These are phyloP conservation scores for Penicillium sp. DNA, from an alignment of 2,329 filamentous ascomycete genomes.

Conservation along the genomic window DNA sequence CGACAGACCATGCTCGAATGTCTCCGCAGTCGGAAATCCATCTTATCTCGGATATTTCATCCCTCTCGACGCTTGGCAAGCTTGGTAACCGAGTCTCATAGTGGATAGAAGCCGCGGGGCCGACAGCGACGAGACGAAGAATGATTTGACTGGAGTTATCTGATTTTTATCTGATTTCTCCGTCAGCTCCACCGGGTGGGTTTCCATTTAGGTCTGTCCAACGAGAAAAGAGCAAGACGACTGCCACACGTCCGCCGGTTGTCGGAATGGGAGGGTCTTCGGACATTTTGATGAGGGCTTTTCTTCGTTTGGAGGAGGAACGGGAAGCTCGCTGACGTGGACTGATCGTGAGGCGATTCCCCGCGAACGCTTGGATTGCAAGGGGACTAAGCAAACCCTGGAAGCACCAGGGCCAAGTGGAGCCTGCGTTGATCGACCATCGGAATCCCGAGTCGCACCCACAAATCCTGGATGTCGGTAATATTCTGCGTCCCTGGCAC, in stretches of 20 bases:
- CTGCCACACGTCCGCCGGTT: slow-evolving; percentile 2
- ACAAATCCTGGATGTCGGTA: slow-evolving; percentile 1
- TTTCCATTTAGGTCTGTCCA: slow-evolving; percentile 17
- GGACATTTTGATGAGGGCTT: not conserved
- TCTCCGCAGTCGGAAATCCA: slow-evolving; percentile 17
- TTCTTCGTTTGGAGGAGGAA: not conserved
- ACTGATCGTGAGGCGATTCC: slow-evolving; percentile 1
- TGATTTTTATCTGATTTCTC: slow-evolving; percentile 35
- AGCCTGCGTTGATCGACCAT: slow-evolving; percentile 2
- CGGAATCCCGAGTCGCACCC: slow-evolving; percentile 1
- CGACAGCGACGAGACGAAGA: slow-evolving; percentile 17
- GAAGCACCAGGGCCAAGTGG: slow-evolving; percentile 1
- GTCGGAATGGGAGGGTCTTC: slow-evolving; percentile 6
- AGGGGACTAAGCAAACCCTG: slow-evolving; percentile 3
- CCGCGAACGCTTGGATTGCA: slow-evolving; percentile 1
- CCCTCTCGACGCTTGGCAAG: slow-evolving; percentile 24
- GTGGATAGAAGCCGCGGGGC: slow-evolving; percentile 29
- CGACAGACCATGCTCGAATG: not conserved
- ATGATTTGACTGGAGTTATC: slow-evolving; percentile 32
- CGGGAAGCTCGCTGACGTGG: slow-evolving; percentile 2
- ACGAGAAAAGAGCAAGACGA: slow-evolving; percentile 15
- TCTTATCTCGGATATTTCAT: slow-evolving; percentile 20
- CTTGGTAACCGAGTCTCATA: slow-evolving; percentile 28
- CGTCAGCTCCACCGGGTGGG: slow-evolving; percentile 31
- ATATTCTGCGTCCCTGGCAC: not conserved